Evolutionary conservation across 495 filamentous ascomycete genomes (phyloP), one percentile per base, ranked within the genome.

Genomic region (Opeltia flavorubescens): DNA sequence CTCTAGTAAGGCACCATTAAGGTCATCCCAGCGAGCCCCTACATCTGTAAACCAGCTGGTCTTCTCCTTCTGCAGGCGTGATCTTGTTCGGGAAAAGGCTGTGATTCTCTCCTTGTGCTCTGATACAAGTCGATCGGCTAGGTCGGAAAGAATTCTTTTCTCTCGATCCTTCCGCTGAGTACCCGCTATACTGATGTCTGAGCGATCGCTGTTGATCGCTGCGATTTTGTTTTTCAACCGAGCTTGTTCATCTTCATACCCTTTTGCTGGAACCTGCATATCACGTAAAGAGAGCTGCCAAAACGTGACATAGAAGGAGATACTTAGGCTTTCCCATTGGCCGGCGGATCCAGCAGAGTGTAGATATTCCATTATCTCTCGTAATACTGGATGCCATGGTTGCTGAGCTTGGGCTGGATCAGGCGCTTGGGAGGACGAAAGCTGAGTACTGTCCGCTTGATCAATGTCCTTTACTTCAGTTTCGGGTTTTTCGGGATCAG

Each of bases 271-370:
- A 33, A 84, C 74, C 30, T 76, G 69, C 26, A 99, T 66, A 59
- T 96, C 91, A 21, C 81, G 76, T 12, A 88, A 74, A 20, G 84
- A 77, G 13, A 94, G 71, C 40, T 87, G 80, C 93, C 93, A 99
- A 68, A 99, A 99, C 2, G 84, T 84, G 25, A 85, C 78, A 58
- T 86, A 95, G 59, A 94, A 93, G 27, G 78, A 70, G 1, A 81
- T 66, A 38, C 76, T 88, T 35, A 94, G 64, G 8, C 71, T 67
- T 17, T 75, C 69, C 74, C 81, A 86, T 1, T 74, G 73, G 18
- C 76, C 69, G 7, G 68, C 53, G 2, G 85, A 75, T n/a, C 89
- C 54, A 1, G 72, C 63, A 3, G 64, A 66, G 46, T 73, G 70
- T 18, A 95, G 69, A 40, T 78, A 65, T 12, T 81, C 71, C 47